These are phyloP conservation scores for Volvox reticuliferus DNA, from an alignment of 139 green algal species.

Conservation along the genomic window DNA sequence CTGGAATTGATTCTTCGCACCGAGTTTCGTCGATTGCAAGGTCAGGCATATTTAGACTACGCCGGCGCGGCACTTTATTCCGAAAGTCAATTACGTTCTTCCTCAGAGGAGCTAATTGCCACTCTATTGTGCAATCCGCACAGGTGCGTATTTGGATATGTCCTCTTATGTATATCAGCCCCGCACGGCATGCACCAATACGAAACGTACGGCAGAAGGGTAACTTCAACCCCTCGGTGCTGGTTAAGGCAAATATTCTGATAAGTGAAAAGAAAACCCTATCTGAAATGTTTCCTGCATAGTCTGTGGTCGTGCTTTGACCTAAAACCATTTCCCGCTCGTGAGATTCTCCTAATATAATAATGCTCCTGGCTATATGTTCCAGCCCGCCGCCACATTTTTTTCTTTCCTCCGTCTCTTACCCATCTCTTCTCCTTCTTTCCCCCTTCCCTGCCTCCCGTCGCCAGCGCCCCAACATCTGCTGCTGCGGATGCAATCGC, in stretches of 20 bases:
- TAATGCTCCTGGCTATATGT: too few species aligned
- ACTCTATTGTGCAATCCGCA: constrained; percentile 66
- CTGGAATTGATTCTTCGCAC: neutral
- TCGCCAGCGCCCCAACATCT: neutral
- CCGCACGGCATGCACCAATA: too few species aligned
- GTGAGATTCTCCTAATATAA: too few species aligned
- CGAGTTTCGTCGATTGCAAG: constrained; percentile 46
- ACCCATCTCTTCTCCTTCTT: neutral
- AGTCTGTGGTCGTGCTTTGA: too few species aligned
- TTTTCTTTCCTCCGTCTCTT: neutral
- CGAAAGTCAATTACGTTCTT: constrained; percentile 58
- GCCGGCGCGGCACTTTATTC: constrained; percentile 77
- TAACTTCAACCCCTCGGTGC: too few species aligned
- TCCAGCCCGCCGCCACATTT: too few species aligned
- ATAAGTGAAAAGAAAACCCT: too few species aligned
- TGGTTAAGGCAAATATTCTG: too few species aligned
- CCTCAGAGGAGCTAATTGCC: constrained; percentile 39
- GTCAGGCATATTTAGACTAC: constrained; percentile 71
- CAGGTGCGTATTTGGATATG: constrained; percentile 32
- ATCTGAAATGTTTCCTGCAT: too few species aligned
- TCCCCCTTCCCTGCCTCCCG: neutral
- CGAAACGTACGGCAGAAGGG: too few species aligned
- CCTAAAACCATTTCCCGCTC: too few species aligned
- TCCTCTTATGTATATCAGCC: too few species aligned
- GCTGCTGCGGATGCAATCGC: constrained; percentile 18